Evolutionary conservation across 163 green algal species (phyloP).

Genomic region (Volvox carteri): DNA sequence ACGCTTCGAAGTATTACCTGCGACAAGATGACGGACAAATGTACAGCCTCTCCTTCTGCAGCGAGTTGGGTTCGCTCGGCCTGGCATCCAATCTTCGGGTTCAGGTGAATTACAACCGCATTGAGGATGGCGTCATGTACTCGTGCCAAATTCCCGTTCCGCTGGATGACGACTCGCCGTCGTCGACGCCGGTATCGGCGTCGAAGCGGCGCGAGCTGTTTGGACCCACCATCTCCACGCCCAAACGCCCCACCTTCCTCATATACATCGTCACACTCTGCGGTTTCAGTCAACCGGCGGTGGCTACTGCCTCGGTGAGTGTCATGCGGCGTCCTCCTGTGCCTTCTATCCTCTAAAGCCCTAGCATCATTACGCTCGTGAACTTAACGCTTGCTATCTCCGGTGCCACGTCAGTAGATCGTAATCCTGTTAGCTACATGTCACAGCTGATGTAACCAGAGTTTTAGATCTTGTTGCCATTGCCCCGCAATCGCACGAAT

Average conservation of each 20-base stretch:
- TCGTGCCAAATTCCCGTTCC: not conserved
- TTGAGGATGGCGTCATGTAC: conserved; percentile 1
- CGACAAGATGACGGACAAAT: not conserved
- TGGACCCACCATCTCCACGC: not conserved
- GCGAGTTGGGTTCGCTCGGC: not conserved
- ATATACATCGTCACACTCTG: conserved; percentile 14
- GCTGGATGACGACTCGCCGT: not conserved
- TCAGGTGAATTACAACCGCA: not conserved
- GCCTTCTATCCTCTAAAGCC: too few species aligned
- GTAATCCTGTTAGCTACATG: not conserved
- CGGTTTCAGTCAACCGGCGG: not conserved
- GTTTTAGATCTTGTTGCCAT: too few species aligned
- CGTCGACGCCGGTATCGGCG: not conserved
- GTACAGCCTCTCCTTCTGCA: conserved; percentile 17
- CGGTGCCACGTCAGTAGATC: not conserved
- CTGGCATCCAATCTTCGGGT: not conserved
- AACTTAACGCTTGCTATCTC: too few species aligned
- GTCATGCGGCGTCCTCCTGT: too few species aligned
- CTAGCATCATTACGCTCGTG: too few species aligned
- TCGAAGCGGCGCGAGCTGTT: not conserved
- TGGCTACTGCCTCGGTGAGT: not conserved
- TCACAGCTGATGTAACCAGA: too few species aligned
- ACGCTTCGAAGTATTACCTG: not conserved
- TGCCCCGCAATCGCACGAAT: too few species aligned
- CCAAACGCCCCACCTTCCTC: conserved; percentile 11